Evolutionary conservation across 345 rosid genomes (phyloP), one percentile per base, ranked within the genome.

Genomic region (Boechera divaricarpa): DNA sequence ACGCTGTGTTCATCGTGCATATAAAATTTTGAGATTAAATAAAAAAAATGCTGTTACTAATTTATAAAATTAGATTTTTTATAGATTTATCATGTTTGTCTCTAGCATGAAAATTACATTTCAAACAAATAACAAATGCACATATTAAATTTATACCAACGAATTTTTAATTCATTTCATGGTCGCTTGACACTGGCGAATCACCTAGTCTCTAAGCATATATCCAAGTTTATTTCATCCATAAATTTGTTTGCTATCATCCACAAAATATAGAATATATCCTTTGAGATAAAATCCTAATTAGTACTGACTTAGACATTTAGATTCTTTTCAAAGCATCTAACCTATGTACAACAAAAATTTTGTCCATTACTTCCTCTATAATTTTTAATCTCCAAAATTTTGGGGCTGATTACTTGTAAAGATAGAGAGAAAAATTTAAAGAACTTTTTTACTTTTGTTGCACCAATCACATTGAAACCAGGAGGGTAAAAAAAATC

Each of bases 191-290:
- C 7, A 48, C 29, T 2, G 26, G 13, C 56, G 6, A 21, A 8
- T 49, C 28, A 49, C 11, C 2, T 21, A 21, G 24, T 49, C 11
- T 21, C 8, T 21, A 5, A 18, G 2, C 24, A 10, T 52, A 10
- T 10, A 10, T 26, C 7, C 58, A 53, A 53, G 32, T 53, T 55
- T 12, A 28, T 29, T 6, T 55, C 18, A 31, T 57, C 62, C 39
- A 56, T 15, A 31, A 56, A 15, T 2, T 54, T 54, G n/a, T 28
- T 28, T 33, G 33, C 3, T 58, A 58, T 58, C 63, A n/a, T 33
- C 42, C 63, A 58, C 63, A 16, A 28, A 44, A 9, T 1, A 16
- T 45, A 10, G 54, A 67, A 67, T 51, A 67, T 67, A 21, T 52
- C 13, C 49, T 36, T 36, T 36, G 49, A 36, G 45, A 67, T 15